These are phyloP conservation scores for Xylaria venustula DNA, from an alignment of 495 filamentous ascomycete genomes.

Conservation along the genomic window DNA sequence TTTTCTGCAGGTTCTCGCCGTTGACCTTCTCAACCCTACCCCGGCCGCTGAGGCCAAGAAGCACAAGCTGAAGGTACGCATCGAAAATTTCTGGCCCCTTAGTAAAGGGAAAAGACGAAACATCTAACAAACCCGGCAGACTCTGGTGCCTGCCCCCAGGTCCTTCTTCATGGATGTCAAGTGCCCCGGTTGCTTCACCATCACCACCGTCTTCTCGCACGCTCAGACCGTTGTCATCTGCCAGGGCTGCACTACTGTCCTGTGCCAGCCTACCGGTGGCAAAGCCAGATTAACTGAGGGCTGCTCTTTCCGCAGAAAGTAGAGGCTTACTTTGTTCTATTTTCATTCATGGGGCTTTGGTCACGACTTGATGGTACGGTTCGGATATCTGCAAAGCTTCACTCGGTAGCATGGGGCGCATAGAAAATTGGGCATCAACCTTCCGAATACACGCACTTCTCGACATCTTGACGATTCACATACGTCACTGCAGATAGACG, in stretches of 20 bases:
- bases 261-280: slow-evolving; percentile 97
- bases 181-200: slow-evolving; percentile 99
- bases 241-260: slow-evolving; percentile 92
- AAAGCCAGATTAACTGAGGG: slow-evolving; percentile 97
- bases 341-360: slow-evolving; percentile 45
- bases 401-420: slow-evolving; percentile 47
- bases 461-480: slow-evolving; percentile 27
- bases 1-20: slow-evolving; percentile 80
- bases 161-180: slow-evolving; percentile 99
- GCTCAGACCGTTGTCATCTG: slow-evolving; percentile 99
- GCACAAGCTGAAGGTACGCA: slow-evolving; percentile 98
- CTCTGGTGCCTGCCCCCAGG: slow-evolving; percentile 88
- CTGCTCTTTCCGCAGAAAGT: slow-evolving; percentile 99
- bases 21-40: slow-evolving; percentile 98
- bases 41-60: slow-evolving; percentile 94
- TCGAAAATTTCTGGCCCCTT: not conserved
- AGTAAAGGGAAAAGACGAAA: not conserved
- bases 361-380: slow-evolving; percentile 45
- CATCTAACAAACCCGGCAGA: slow-evolving; percentile 51
- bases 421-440: slow-evolving; percentile 42
- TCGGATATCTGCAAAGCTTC: slow-evolving; percentile 53
- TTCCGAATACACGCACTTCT: slow-evolving; percentile 22
- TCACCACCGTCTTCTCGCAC: slow-evolving; percentile 99
- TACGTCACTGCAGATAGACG: slow-evolving; percentile 69
- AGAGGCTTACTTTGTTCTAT: slow-evolving; percentile 51